These are phyloP conservation scores for Plectosphaerella sp. DNA, from an alignment of 2,329 filamentous ascomycete species.

Conservation along the genomic window DNA sequence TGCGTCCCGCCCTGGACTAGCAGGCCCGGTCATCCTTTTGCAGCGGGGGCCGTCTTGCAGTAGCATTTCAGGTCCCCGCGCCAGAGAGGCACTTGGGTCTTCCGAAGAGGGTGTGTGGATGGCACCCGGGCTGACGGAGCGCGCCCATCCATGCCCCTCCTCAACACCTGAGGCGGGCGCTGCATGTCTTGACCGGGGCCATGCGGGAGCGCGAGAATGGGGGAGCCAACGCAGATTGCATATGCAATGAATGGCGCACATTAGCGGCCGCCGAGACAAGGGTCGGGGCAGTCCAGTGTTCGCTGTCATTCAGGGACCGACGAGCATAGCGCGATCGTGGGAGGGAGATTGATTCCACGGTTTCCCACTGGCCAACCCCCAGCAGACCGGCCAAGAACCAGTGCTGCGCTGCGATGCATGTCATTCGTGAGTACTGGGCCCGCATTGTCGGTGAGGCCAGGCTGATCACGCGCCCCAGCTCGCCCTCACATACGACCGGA, in stretches of 20 bases:
- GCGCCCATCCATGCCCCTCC: too few relatives aligned
- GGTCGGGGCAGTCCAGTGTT: background rate
- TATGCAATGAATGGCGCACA: background rate
- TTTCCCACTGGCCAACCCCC: background rate
- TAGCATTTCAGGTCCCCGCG: too few relatives aligned
- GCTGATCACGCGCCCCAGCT: background rate
- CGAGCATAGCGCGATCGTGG: background rate
- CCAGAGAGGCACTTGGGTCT: too few relatives aligned
- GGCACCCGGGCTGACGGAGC: too few relatives aligned
- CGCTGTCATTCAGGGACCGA: background rate
- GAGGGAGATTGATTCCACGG: background rate
- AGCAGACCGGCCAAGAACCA: background rate
- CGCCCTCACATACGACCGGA: background rate
- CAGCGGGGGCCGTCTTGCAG: too few relatives aligned
- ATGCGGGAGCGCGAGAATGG: too few relatives aligned
- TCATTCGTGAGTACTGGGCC: background rate
- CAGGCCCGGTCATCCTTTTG: too few relatives aligned
- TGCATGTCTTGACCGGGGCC: too few relatives aligned
- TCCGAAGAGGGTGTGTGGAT: too few relatives aligned
- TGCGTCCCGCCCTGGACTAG: too few relatives aligned
- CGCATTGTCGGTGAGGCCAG: background rate
- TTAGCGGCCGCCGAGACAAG: background rate
- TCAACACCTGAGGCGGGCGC: too few relatives aligned
- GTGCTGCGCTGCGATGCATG: background rate
- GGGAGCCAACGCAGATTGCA: background rate